Percentiles rank a stretch among this genome's conserved stretches.
Evolutionary conservation across 1,284 basidiomycete genomes (phyloP).

Genomic region (Puccinia novopanici): DNA sequence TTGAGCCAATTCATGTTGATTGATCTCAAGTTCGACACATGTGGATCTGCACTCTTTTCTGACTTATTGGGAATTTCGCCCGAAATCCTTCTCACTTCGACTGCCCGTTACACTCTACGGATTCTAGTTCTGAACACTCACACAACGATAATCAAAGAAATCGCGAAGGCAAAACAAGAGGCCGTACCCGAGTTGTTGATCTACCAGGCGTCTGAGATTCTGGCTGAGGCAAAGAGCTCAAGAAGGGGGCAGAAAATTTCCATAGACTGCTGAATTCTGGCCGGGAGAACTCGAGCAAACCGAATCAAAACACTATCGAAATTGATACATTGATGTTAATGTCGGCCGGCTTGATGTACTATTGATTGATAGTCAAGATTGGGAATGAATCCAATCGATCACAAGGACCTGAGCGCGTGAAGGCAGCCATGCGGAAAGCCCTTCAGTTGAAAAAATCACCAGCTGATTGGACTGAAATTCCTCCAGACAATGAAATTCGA

Average conservation of each 20-base stretch:
- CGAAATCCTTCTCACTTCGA: slow-evolving; percentile 34
- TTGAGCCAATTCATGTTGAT: slow-evolving; percentile 37
- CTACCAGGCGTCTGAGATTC: slow-evolving; percentile 20
- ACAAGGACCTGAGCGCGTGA: background rate
- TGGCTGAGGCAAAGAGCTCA: slow-evolving; percentile 28
- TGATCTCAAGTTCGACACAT: slow-evolving; percentile 33
- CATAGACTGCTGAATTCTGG: slow-evolving; percentile 36
- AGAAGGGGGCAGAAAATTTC: slow-evolving; percentile 28
- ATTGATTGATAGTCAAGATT: slow-evolving; percentile 42
- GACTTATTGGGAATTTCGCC: slow-evolving; percentile 39
- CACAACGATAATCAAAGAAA: slow-evolving; percentile 9
- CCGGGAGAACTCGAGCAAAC: slow-evolving; percentile 15
- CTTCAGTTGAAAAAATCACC: slow-evolving; percentile 27
- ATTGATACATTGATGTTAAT: slow-evolving; percentile 17
- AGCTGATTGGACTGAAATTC: slow-evolving; percentile 5
- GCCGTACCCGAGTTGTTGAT: slow-evolving; percentile 30
- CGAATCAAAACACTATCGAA: background rate
- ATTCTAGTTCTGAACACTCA: slow-evolving; percentile 32
- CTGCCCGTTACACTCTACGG: slow-evolving; percentile 30
- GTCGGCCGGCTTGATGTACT: slow-evolving; percentile 36
- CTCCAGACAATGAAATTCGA: slow-evolving; percentile 36
- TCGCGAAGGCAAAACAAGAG: slow-evolving; percentile 37
- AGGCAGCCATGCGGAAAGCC: slow-evolving; percentile 28
- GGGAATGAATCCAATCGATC: slow-evolving; percentile 9
- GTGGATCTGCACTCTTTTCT: slow-evolving; percentile 19